Percentiles rank a stretch among this genome's conserved stretches.
These are phyloP conservation scores for Pythium pyrilobum DNA, from an alignment of 352 stramenopile genomes.

Conservation along the genomic window DNA sequence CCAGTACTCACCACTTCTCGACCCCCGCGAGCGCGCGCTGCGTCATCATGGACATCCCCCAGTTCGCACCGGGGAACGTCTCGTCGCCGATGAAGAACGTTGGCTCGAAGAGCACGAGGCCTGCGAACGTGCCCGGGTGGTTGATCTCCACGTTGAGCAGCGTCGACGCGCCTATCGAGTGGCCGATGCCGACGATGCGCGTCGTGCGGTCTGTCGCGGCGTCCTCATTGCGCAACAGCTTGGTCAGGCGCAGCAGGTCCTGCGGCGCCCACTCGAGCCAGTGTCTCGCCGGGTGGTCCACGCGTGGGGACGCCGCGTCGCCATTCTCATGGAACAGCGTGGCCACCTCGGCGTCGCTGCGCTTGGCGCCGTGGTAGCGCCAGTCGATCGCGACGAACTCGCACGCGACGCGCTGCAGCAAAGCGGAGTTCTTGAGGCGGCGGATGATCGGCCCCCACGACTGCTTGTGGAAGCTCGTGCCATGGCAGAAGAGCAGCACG, in stretches of 20 bases:
- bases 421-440: constrained; percentile 13
- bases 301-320: constrained; percentile 2
- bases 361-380: constrained; percentile 23
- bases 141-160: not conserved
- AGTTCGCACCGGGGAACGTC: not conserved
- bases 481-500: constrained; percentile 31
- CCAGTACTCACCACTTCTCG: not conserved
- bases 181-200: constrained; percentile 2
- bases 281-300: constrained; percentile 17
- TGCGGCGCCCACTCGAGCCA: constrained; percentile 1
- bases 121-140: not conserved
- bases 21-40: not conserved
- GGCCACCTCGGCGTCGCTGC: constrained; percentile 17
- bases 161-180: constrained; percentile 6
- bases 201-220: not conserved
- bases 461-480: constrained; percentile 27
- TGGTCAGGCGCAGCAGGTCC: not conserved
- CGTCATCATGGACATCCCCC: not conserved
- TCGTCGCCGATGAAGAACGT: not conserved
- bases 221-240: not conserved
- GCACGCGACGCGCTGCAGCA: constrained; percentile 13
- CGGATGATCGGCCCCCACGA: constrained; percentile 30
- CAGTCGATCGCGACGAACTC: constrained; percentile 30
- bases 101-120: constrained; percentile 1
- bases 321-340: constrained; percentile 14